Evolutionary conservation across 805 yeast genomes (phyloP).

Genomic region (Zygoascus ofunaensis): DNA sequence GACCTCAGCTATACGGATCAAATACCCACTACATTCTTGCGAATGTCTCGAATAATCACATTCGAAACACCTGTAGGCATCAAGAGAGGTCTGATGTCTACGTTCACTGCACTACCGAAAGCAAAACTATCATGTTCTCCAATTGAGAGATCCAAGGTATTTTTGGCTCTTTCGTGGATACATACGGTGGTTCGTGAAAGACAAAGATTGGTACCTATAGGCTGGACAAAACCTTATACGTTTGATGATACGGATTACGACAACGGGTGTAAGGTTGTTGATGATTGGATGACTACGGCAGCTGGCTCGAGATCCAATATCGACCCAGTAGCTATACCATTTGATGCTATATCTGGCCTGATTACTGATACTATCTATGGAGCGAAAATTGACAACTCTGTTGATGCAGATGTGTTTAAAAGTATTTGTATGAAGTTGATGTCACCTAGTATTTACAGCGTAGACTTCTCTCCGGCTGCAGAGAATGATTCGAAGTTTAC

Average conservation of each 20-base stretch:
- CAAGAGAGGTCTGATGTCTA: conserved; percentile 37
- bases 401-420: conserved; percentile 16
- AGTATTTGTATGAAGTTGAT: conserved; percentile 13
- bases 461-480: conserved; percentile 28
- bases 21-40: conserved; percentile 49
- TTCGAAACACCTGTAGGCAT: conserved; percentile 60
- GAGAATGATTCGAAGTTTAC: conserved; percentile 18
- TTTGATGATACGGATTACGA: conserved; percentile 65
- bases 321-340: conserved; percentile 42
- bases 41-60: conserved; percentile 44
- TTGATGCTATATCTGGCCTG: conserved; percentile 43
- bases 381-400: conserved; percentile 27
- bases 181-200: conserved; percentile 57
- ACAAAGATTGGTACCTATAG: conserved; percentile 49
- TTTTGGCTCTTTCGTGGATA: conserved; percentile 56
- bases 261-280: conserved; percentile 39
- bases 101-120: conserved; percentile 23
- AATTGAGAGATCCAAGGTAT: conserved; percentile 39
- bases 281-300: conserved; percentile 31
- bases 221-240: conserved; percentile 55
- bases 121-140: conserved; percentile 24
- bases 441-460: conserved; percentile 17
- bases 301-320: conserved; percentile 29
- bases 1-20: conserved; percentile 32
- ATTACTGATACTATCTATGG: conserved; percentile 56